Percentiles rank a stretch among this genome's conserved stretches.
phyloP scores from a whole-genome alignment of 352 stramenopile species.

The Globisporangium cystogenes region DNA sequence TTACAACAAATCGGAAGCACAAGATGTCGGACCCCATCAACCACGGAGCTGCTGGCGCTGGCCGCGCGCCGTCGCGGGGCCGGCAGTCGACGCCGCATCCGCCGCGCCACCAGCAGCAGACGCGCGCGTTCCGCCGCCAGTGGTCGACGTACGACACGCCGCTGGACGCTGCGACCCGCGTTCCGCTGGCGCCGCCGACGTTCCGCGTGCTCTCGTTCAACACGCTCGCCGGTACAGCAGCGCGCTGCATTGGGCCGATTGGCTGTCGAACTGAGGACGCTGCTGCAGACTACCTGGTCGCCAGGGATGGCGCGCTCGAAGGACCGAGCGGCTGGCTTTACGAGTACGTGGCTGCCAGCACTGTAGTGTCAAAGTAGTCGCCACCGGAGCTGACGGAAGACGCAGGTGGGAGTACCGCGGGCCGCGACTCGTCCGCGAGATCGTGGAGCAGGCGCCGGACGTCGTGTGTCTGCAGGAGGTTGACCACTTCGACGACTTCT shows the following conservation, averaged over 20 bases:
- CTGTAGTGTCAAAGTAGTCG: too few species aligned
- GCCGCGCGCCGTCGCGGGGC: too few species aligned
- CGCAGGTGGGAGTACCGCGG: slow-evolving; percentile 43
- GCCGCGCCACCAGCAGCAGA: too few species aligned
- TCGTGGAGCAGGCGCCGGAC: slow-evolving; percentile 35
- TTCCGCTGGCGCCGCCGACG: slow-evolving; percentile 20
- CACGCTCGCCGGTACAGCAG: slow-evolving; percentile 47
- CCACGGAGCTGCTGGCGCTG: too few species aligned
- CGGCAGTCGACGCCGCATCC: too few species aligned
- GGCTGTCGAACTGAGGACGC: neutral
- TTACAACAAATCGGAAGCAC: too few species aligned
- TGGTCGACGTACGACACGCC: slow-evolving; percentile 52
- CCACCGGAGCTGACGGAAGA: too few species aligned
- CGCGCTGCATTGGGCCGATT: neutral
- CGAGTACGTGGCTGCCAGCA: slow-evolving; percentile 18
- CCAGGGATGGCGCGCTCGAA: slow-evolving; percentile 17
- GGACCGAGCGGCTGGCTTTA: slow-evolving; percentile 38
- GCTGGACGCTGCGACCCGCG: slow-evolving; percentile 8
- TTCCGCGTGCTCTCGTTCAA: slow-evolving; percentile 75
- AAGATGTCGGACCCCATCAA: too few species aligned
- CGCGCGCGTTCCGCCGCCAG: slow-evolving; percentile 19
- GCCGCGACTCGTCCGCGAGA: slow-evolving; percentile 41
- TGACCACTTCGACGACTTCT: slow-evolving; percentile 69
- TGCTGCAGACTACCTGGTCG: slow-evolving; percentile 53
- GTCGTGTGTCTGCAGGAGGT: slow-evolving; percentile 69